These are phyloP conservation scores for Fusarium zealandicum DNA, from an alignment of 2,329 filamentous ascomycete genomes.

Conservation along the genomic window DNA sequence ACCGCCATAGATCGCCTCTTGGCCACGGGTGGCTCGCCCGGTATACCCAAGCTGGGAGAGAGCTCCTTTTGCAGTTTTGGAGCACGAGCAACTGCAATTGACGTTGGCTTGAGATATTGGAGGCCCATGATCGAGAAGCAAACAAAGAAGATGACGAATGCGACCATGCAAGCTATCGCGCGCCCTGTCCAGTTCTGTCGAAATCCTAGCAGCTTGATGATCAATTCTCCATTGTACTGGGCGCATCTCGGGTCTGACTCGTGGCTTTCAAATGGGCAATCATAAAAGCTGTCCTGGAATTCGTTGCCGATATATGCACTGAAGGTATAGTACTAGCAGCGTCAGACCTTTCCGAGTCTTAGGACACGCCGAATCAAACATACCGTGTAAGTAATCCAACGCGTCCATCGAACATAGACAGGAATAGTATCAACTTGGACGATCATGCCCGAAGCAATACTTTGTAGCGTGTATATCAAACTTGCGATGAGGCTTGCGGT, in stretches of 20 bases:
- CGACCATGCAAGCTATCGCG: conserved; percentile 67
- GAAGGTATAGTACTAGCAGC: conserved; percentile 70
- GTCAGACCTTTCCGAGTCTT: background rate
- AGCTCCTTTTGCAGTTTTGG: conserved; percentile 59
- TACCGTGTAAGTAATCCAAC: conserved; percentile 67
- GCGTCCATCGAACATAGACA: conserved; percentile 76
- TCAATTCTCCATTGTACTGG: conserved; percentile 71
- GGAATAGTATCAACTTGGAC: conserved; percentile 75
- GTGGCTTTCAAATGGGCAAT: conserved; percentile 69
- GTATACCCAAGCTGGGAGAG: conserved; percentile 72
- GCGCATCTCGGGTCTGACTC: conserved; percentile 67
- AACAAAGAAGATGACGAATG: conserved; percentile 70
- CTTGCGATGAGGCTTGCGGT: conserved; percentile 75
- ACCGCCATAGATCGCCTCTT: conserved; percentile 67
- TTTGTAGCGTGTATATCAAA: conserved; percentile 73
- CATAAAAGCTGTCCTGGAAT: conserved; percentile 74
- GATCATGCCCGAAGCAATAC: conserved; percentile 76
- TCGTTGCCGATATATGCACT: conserved; percentile 74
- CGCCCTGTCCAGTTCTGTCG: conserved; percentile 70
- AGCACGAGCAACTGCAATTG: conserved; percentile 66
- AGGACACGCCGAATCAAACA: conserved; percentile 29
- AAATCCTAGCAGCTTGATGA: conserved; percentile 72
- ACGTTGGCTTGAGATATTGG: conserved; percentile 68
- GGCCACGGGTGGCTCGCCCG: conserved; percentile 57
- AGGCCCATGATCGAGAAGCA: conserved; percentile 65